Evolutionary conservation across 192 early-diverging fungal species (phyloP).

Genomic region (Pilaira anomala): DNA sequence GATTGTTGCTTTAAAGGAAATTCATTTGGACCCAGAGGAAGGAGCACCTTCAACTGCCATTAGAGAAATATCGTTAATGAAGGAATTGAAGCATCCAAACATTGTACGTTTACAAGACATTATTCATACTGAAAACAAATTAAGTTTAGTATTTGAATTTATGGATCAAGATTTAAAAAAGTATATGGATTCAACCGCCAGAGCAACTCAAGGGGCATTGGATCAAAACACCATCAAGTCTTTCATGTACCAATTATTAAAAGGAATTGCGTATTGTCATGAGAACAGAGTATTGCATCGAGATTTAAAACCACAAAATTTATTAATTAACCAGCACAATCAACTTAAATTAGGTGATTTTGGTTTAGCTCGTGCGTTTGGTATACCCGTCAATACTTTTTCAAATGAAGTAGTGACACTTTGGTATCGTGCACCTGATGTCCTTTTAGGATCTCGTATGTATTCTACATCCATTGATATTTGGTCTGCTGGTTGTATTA

Average conservation of each 20-base stretch:
- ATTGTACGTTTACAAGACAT: slow-evolving; percentile 82
- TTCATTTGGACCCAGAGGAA: slow-evolving; percentile 86
- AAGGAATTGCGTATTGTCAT: slow-evolving; percentile 81
- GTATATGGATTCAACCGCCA: slow-evolving; percentile 79
- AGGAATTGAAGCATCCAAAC: slow-evolving; percentile 92
- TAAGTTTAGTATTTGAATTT: slow-evolving; percentile 82
- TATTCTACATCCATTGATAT: slow-evolving; percentile 97
- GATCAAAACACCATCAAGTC: slow-evolving; percentile 64
- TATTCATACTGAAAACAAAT: slow-evolving; percentile 83
- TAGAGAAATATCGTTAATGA: slow-evolving; percentile 96
- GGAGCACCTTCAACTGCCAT: slow-evolving; percentile 98
- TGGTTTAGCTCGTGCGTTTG: slow-evolving; percentile 82
- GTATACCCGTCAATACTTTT: slow-evolving; percentile 89
- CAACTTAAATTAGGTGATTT: slow-evolving; percentile 85
- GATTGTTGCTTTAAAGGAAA: slow-evolving; percentile 96
- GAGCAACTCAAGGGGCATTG: slow-evolving; percentile 60
- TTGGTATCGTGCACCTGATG: slow-evolving; percentile 97
- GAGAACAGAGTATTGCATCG: slow-evolving; percentile 80
- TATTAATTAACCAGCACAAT: slow-evolving; percentile 73
- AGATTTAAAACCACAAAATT: slow-evolving; percentile 83
- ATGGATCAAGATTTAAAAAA: slow-evolving; percentile 87
- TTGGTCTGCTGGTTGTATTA: slow-evolving; percentile 97
- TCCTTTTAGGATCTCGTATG: slow-evolving; percentile 88
- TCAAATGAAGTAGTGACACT: slow-evolving; percentile 98
- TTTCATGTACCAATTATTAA: slow-evolving; percentile 79